Evolutionary conservation across 306 rosid species (phyloP), one percentile per base, ranked within the genome.

Genomic region (Cucurbita moschata): DNA sequence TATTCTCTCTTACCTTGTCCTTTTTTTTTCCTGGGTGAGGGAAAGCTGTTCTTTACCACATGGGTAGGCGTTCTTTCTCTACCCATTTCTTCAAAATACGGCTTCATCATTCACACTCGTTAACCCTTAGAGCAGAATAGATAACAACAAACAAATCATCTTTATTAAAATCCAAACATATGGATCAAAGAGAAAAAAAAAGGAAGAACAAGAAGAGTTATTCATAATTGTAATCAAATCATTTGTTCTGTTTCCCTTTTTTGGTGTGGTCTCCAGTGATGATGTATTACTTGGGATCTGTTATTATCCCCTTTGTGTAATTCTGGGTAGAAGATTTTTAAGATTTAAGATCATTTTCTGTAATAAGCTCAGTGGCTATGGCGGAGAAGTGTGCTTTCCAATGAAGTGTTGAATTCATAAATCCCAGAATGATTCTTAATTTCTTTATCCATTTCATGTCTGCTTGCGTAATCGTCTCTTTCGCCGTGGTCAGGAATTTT

Each of bases 11-110:
- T 75, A n/a, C 51, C 58, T 75, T 75, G 18, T 18, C 69, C 14
- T 61, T 75, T 75, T 70, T 30, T 75, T 62, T 51, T 30, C 35
- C 59, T 70, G 74, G 74, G 74, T 59, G 44, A 70, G 60, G 44
- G 74, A 70, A 70, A 70, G 59, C 51, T 64, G 70, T 64, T 70
- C 60, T 70, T 69, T 49, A 47, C 73, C 58, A 69, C 58, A 69
- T 68, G 73, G 21, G 54, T 68, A 19, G 35, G 15, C 38, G 42
- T 60, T 66, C 37, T 43, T 66, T 19, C 73, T 67, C 73, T 67
- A 43, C 73, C 68, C 73, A 67, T 67, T 44, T 37, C 42, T 60
- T 43, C 66, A 30, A 35, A 51, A 15, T 53, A 53, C 67, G 11
- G 44, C 67, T 13, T 65, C 72, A 65, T 43, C 72, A 11, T 43